Percentiles rank a stretch among this genome's conserved stretches.
Evolutionary conservation across 2,329 filamentous ascomycete genomes (phyloP).

Genomic region (Pseudogymnoascus sp.): DNA sequence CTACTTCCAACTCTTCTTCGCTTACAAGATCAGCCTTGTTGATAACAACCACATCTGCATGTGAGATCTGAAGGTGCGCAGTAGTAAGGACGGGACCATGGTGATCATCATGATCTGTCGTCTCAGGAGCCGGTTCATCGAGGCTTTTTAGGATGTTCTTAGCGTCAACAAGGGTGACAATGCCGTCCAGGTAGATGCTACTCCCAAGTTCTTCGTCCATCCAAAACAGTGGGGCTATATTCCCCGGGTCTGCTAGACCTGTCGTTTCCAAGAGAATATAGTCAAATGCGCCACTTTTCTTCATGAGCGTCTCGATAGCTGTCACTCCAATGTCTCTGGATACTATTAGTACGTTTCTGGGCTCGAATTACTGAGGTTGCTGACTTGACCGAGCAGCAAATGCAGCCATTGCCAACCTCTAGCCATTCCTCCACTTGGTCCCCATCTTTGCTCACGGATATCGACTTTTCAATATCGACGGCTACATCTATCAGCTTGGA

Average conservation of each 20-base stretch:
- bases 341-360: slow-evolving; percentile 15
- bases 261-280: slow-evolving; percentile 97
- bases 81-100: slow-evolving; percentile 72
- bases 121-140: slow-evolving; percentile 60
- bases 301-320: slow-evolving; percentile 93
- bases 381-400: slow-evolving; percentile 95
- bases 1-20: slow-evolving; percentile 58
- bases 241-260: slow-evolving; percentile 88
- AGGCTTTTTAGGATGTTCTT: slow-evolving; percentile 82
- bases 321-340: slow-evolving; percentile 80
- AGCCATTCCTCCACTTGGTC: slow-evolving; percentile 90
- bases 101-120: slow-evolving; percentile 45
- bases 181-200: slow-evolving; percentile 92
- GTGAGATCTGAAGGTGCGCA: slow-evolving; percentile 92
- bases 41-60: slow-evolving; percentile 89
- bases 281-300: slow-evolving; percentile 87
- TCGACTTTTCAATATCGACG: slow-evolving; percentile 88
- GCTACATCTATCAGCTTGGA: slow-evolving; percentile 38
- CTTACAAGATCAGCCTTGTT: slow-evolving; percentile 89
- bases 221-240: slow-evolving; percentile 95
- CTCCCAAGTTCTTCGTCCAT: slow-evolving; percentile 92
- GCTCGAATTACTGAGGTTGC: slow-evolving; percentile 15
- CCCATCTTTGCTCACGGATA: slow-evolving; percentile 81
- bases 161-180: slow-evolving; percentile 91
- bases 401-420: slow-evolving; percentile 91